A percentile compares a stretch with the other conserved stretches of the same genome.
Conservation (phyloP, 2,329 filamentous ascomycete genomes). For the Pyrenophora tritici-repentis region DNA sequence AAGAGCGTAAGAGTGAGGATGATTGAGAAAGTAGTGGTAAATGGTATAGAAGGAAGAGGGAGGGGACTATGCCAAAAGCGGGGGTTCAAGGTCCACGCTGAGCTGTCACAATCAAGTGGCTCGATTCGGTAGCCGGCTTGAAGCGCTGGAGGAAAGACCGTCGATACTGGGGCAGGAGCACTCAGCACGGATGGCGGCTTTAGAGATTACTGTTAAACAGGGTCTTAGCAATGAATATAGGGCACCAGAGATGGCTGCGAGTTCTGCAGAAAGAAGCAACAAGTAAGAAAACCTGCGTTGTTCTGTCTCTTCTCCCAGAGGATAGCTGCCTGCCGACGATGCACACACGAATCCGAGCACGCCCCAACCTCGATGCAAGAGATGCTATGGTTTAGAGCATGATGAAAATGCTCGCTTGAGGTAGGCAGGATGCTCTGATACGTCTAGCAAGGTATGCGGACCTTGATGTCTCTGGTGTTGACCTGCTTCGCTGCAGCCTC, state of each 20-base stretch:
- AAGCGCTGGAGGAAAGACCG: conserved; percentile 14
- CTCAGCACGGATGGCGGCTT: conserved; percentile 22
- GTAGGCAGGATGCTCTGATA: not conserved
- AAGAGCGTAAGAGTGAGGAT: conserved; percentile 11
- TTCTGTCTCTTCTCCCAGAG: not conserved
- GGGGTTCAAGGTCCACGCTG: conserved; percentile 14
- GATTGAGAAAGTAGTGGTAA: conserved; percentile 6
- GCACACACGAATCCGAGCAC: not conserved
- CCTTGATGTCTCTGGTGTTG: conserved; percentile 5
- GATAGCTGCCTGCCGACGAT: not conserved
- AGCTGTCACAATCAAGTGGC: conserved; percentile 23
- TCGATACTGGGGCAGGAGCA: conserved; percentile 24
- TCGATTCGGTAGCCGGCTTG: conserved; percentile 14
- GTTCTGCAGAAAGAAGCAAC: conserved; percentile 3
- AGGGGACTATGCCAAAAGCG: conserved; percentile 14
- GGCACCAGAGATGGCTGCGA: conserved; percentile 1
- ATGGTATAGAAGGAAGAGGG: conserved; percentile 11
- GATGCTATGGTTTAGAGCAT: not conserved
- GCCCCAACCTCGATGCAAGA: conserved; percentile 2
- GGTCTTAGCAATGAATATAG: conserved; percentile 27
- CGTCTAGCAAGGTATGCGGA: conserved; percentile 1
- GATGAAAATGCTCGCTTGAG: conserved; percentile 2
- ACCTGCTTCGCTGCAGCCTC: conserved; percentile 6
- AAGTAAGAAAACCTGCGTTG: conserved; percentile 5
- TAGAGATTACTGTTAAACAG: conserved; percentile 37